These are phyloP conservation scores for Pinus tabuliformis DNA, from an alignment of 75 land plant species.

Conservation along the genomic window DNA sequence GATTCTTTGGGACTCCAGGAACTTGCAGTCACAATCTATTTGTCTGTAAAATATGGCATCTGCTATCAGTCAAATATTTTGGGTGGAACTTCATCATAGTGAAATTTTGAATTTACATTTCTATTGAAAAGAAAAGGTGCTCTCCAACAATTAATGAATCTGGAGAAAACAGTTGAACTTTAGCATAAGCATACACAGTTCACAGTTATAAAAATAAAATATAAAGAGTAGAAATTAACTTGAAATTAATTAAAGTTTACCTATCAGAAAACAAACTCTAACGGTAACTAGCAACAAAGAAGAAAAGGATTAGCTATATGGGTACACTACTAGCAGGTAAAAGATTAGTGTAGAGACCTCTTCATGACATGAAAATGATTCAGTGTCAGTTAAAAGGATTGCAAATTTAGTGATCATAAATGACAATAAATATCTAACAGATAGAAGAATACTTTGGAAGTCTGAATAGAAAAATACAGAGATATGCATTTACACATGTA, in stretches of 20 bases:
- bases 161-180: neutral
- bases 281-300: neutral
- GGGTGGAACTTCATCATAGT: neutral
- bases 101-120: neutral
- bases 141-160: neutral
- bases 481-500: no score
- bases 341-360: no score
- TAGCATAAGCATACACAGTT: neutral
- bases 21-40: slow-evolving; percentile 74
- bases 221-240: neutral
- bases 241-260: neutral
- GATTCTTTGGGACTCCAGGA: slow-evolving; percentile 75
- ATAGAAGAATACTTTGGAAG: no score
- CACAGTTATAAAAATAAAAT: neutral
- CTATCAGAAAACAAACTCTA: neutral
- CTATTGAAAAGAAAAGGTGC: neutral
- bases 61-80: neutral
- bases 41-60: slow-evolving; percentile 43
- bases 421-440: no score
- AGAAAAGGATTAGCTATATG: no score
- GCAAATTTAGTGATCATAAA: no score
- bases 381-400: no score
- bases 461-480: no score
- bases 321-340: no score
- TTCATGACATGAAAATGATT: no score